Conservation (phyloP, 1,284 basidiomycete genomes). For the Pseudozyma sp. region DNA sequence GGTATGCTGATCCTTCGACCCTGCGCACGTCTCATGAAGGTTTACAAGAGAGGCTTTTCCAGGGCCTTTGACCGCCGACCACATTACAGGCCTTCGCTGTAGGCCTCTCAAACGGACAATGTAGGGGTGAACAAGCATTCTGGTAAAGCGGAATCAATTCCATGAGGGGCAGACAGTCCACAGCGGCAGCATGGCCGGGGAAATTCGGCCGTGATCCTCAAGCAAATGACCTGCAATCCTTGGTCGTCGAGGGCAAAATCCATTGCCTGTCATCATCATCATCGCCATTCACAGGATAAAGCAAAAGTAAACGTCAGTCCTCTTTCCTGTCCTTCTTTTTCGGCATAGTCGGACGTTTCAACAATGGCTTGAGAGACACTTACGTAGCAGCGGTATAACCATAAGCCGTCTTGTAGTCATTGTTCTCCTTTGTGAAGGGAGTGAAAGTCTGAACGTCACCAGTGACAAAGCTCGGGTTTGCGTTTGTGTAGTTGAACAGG, state of each 20-base stretch:
- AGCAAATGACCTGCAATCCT: constrained; percentile 18
- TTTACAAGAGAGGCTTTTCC: too few species aligned
- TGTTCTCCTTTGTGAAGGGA: constrained; percentile 2
- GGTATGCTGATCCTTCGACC: too few species aligned
- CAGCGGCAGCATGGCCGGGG: too few species aligned
- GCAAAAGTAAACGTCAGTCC: not conserved
- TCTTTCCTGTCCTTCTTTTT: not conserved
- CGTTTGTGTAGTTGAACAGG: constrained; percentile 30
- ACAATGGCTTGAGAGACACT: not conserved
- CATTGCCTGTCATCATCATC: constrained; percentile 12
- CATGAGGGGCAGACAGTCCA: too few species aligned
- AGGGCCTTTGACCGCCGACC: too few species aligned
- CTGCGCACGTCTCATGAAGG: too few species aligned
- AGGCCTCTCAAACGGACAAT: too few species aligned
- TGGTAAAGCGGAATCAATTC: too few species aligned
- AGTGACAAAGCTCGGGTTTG: constrained; percentile 20
- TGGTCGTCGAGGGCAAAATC: constrained; percentile 13
- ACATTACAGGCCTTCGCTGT: too few species aligned
- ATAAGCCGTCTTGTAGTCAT: not conserved
- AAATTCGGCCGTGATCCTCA: not conserved
- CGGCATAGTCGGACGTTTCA: not conserved
- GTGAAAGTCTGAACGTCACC: constrained; percentile 20
- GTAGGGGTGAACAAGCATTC: too few species aligned
- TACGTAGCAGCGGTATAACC: constrained; percentile 35
- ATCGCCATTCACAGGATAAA: too few species aligned